Conservation (phyloP, 257 asterid genomes). For the Hygrophila difformis region DNA sequence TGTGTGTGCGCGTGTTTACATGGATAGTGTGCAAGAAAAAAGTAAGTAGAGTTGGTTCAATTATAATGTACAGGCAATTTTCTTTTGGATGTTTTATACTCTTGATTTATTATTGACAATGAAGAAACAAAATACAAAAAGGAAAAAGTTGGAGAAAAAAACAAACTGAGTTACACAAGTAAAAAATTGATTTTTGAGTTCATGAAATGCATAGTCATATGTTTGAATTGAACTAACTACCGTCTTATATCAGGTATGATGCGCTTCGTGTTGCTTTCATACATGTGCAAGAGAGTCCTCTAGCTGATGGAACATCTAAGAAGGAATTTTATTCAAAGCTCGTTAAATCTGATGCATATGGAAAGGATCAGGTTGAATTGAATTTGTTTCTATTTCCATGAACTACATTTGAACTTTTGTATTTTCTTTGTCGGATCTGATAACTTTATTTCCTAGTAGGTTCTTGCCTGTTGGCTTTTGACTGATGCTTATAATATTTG, state of each 20-base stretch:
- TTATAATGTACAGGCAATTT: no score
- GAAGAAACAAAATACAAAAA: no score
- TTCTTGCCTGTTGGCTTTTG: constrained; percentile 11
- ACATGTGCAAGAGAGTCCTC: constrained; percentile 68
- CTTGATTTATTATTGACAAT: no score
- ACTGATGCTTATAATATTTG: background rate
- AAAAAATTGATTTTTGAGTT: no score
- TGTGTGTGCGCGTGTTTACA: no score
- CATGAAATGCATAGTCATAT: no score
- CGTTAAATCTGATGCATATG: constrained; percentile 86
- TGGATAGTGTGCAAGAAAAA: no score
- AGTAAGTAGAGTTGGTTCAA: no score
- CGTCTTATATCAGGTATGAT: constrained; percentile 55
- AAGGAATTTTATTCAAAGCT: constrained; percentile 87
- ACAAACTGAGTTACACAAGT: no score
- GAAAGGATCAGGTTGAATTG: constrained; percentile 82
- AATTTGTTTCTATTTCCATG: background rate
- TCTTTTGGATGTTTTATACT: no score
- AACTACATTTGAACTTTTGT: constrained; percentile 4
- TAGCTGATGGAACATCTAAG: constrained; percentile 45
- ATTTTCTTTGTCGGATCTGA: constrained; percentile 10
- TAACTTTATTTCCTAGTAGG: background rate
- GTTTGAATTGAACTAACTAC: no score
- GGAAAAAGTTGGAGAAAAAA: no score
- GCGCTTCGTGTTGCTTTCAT: constrained; percentile 99